A percentile compares a stretch with the other conserved stretches of the same genome.
These are phyloP conservation scores for Inga oerstediana DNA, from an alignment of 306 rosid species.

Conservation along the genomic window DNA sequence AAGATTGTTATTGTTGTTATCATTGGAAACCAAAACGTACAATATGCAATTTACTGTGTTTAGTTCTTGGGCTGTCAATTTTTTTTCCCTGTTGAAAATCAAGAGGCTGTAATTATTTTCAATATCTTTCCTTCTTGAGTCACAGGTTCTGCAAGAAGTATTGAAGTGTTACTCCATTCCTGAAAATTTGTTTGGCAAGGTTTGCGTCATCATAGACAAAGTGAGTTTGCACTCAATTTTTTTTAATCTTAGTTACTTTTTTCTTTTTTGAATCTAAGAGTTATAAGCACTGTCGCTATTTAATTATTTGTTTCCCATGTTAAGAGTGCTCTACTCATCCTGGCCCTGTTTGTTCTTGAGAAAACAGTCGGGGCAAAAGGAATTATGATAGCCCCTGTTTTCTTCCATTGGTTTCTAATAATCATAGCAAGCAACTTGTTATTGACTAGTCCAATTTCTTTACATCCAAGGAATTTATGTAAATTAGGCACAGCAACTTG, in stretches of 20 bases:
- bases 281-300: conserved; percentile 12
- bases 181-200: conserved; percentile 80
- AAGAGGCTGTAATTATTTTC: background rate
- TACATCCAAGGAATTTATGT: too few relatives aligned
- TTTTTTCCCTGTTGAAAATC: background rate
- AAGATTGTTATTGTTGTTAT: background rate
- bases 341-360: conserved; percentile 23
- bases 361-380: conserved; percentile 22
- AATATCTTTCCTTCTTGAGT: conserved; percentile 12
- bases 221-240: conserved; percentile 47
- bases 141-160: conserved; percentile 90
- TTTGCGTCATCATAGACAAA: conserved; percentile 95
- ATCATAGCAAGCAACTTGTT: background rate
- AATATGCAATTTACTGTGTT: background rate
- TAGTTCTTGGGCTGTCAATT: background rate
- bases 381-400: conserved; percentile 13
- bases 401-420: background rate
- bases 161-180: conserved; percentile 69
- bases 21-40: background rate
- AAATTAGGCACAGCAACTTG: too few relatives aligned
- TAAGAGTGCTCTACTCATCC: conserved; percentile 20
- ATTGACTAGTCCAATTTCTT: background rate
- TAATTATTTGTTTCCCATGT: conserved; percentile 16
- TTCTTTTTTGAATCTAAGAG: background rate
- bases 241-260: background rate